Conservation (phyloP, 1,139 yeast genomes). For the Meyerozyma elateridarum region DNA sequence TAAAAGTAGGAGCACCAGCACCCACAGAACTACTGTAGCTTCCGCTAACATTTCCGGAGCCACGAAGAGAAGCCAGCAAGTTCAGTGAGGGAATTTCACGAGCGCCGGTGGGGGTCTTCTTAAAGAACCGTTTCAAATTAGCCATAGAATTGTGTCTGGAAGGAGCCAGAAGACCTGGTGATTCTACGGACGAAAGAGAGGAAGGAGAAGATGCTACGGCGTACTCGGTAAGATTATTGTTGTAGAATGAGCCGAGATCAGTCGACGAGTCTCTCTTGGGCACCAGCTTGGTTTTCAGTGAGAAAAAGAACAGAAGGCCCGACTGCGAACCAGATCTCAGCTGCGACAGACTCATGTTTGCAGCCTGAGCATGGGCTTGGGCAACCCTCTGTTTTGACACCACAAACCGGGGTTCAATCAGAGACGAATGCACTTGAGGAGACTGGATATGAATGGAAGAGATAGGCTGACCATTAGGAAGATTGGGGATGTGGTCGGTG, state of each 20-base stretch:
- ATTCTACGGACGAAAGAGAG: conserved; percentile 36
- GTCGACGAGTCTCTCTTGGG: conserved; percentile 25
- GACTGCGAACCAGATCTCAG: conserved; percentile 43
- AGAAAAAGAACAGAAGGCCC: conserved; percentile 45
- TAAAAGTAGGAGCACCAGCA: conserved; percentile 10
- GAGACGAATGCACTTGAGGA: conserved; percentile 51
- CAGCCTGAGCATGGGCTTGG: conserved; percentile 43
- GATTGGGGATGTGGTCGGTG: conserved; percentile 37
- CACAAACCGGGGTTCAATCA: conserved; percentile 69
- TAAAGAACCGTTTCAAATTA: conserved; percentile 59
- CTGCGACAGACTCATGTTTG: conserved; percentile 27
- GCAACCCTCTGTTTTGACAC: conserved; percentile 69
- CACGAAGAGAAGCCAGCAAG: conserved; percentile 38
- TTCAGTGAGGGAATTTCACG: conserved; percentile 28
- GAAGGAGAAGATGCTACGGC: conserved; percentile 34
- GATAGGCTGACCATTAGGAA: conserved; percentile 52
- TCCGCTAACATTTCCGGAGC: conserved; percentile 14
- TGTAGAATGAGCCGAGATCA: conserved; percentile 44
- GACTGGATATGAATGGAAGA: conserved; percentile 63
- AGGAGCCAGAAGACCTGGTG: conserved; percentile 17
- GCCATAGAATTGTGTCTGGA: conserved; percentile 69
- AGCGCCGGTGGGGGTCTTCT: conserved; percentile 36
- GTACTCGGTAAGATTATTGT: conserved; percentile 36
- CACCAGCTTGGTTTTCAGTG: conserved; percentile 29
- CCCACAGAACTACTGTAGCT: conserved; percentile 6